Percentiles rank a stretch among this genome's conserved stretches.
Evolutionary conservation across 306 rosid genomes (phyloP).

Genomic region (Fragaria nilgerrensis): DNA sequence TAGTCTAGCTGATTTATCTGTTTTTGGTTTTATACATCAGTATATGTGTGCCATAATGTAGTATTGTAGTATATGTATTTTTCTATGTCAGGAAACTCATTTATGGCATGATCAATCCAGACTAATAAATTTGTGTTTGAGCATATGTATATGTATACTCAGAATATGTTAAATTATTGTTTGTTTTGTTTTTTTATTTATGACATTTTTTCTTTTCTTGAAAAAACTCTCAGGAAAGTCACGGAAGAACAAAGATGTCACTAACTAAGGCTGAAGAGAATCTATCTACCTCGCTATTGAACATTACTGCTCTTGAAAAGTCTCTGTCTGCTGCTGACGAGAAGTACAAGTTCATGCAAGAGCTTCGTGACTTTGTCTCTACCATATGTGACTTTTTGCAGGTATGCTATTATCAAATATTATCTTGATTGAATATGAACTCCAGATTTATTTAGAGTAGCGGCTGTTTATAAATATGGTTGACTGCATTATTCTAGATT

Average conservation of each 20-base stretch:
- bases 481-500: not conserved
- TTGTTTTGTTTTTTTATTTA: not conserved
- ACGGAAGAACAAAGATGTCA: conserved; percentile 57
- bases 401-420: conserved; percentile 39
- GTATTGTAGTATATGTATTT: not conserved
- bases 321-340: conserved; percentile 68
- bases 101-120: not conserved
- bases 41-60: not conserved
- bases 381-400: conserved; percentile 80
- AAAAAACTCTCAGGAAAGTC: conserved; percentile 59
- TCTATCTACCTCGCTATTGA: conserved; percentile 71
- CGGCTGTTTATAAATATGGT: not conserved
- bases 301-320: conserved; percentile 72
- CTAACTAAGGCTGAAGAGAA: conserved; percentile 66
- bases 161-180: not conserved
- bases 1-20: no score
- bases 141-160: not conserved
- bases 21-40: not conserved
- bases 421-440: not conserved
- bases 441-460: not conserved
- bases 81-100: not conserved
- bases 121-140: not conserved
- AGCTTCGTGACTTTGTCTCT: conserved; percentile 72
- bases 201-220: not conserved
- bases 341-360: conserved; percentile 84